Conservation (phyloP, 768 basidiomycete genomes). For the Tulasnella sp. region DNA sequence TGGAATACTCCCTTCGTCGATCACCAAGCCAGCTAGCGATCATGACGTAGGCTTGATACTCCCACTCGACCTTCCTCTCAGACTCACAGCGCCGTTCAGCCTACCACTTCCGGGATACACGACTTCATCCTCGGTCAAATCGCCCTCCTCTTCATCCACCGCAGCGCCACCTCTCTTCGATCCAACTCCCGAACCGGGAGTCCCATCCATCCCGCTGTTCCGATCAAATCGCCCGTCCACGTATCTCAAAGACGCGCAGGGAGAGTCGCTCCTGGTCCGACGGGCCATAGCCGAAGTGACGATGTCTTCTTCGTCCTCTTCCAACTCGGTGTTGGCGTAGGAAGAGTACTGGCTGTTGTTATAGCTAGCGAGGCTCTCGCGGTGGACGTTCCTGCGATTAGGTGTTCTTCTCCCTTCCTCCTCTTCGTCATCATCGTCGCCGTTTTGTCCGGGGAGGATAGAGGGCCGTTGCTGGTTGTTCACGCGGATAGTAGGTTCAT, state of each 20-base stretch:
- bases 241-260: neutral
- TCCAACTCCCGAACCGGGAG: neutral
- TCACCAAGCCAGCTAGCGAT: neutral
- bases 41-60: neutral
- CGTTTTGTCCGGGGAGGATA: conserved; percentile 25
- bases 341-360: neutral
- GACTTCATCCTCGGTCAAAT: conserved; percentile 11
- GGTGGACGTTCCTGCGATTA: neutral
- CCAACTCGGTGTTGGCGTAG: conserved; percentile 17
- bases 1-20: neutral
- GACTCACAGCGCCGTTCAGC: neutral
- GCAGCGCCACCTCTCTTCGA: neutral
- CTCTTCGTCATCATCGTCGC: conserved; percentile 24
- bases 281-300: neutral
- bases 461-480: conserved; percentile 28
- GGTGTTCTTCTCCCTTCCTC: neutral
- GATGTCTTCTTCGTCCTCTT: neutral
- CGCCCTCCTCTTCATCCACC: neutral
- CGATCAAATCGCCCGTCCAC: conserved; percentile 1
- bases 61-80: neutral
- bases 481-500: conserved; percentile 68
- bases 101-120: conserved; percentile 9
- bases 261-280: neutral
- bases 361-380: neutral
- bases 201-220: neutral